Base-by-base conservation (phyloP, 1,284 basidiomycete genomes). In the Marasmius oreades region DNA sequence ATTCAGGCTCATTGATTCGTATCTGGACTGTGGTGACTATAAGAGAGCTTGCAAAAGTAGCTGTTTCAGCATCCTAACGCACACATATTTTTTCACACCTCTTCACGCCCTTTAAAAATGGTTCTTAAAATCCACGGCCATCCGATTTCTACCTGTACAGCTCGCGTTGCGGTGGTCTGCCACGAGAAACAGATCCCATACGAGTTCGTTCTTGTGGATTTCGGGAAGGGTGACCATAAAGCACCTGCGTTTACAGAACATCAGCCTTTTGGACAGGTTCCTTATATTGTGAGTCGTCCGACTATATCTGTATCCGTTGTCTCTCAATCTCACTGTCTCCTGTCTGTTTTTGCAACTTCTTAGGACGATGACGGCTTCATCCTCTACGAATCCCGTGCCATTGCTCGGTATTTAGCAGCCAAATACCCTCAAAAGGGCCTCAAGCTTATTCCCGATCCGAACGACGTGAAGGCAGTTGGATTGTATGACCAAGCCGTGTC, bases 261-360 rank as follows among this genome's bases (percentile, higher is more conserved):
- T 34, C 81, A 83, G 61, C 81, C 82, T 0, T 83, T 82, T 59
- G 79, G 78, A 22, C 78, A 81, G 67, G 66, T 83, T 61, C 82
- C 82, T 1, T 80, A 75, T 67, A 70, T 84, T 55, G 74, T 76
- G 57, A 18, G 75, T 63, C 24, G 43, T 23, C 18, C n/a, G n/a
- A n/a, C n/a, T n/a, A n/a, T n/a, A n/a, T n/a, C n/a, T n/a, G n/a
- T n/a, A n/a, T n/a, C n/a, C n/a, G n/a, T n/a, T n/a, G 26, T 20
- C 7, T 16, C 37, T 20, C 16, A 23, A 26, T 47, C 22, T 23
- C n/a, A 50, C n/a, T n/a, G n/a, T n/a, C n/a, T n/a, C n/a, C n/a
- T n/a, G n/a, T n/a, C n/a, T n/a, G n/a, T n/a, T n/a, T n/a, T n/a
- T n/a, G n/a, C n/a, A 10, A 31, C 28, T 31, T 31, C 10, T 31